phyloP scores from a whole-genome alignment of 192 early-diverging fungal species.

The Podila verticillata region DNA sequence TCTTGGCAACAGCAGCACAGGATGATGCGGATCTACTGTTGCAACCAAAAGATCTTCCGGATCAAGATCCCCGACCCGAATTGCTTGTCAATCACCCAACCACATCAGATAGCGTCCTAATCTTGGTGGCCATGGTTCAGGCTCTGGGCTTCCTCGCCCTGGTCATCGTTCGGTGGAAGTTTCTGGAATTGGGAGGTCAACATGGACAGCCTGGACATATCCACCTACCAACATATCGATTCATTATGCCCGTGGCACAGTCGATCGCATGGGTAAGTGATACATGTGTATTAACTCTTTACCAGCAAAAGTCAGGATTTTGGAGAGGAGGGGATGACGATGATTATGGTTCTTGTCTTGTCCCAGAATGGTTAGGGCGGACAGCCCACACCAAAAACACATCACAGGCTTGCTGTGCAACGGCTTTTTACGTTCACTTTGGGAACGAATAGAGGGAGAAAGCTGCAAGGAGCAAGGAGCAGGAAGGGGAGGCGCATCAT shows the following conservation, averaged over 20 bases:
- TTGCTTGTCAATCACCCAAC: slow-evolving; percentile 46
- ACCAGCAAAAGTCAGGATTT: no score
- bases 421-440: no score
- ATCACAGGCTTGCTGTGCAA: no score
- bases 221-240: slow-evolving; percentile 40
- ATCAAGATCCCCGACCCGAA: slow-evolving; percentile 36
- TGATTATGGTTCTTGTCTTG: not conserved
- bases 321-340: no score
- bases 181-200: slow-evolving; percentile 31
- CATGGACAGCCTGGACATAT: slow-evolving; percentile 48
- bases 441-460: no score
- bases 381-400: no score
- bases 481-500: no score
- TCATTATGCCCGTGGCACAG: slow-evolving; percentile 47
- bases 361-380: not conserved
- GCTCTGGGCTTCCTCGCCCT: slow-evolving; percentile 27
- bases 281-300: not conserved
- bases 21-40: slow-evolving; percentile 26
- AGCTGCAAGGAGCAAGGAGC: no score
- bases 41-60: slow-evolving; percentile 26
- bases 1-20: slow-evolving; percentile 1
- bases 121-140: slow-evolving; percentile 38
- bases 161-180: slow-evolving; percentile 36
- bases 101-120: slow-evolving; percentile 22
- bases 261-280: slow-evolving; percentile 46